Conservation (phyloP, 2,329 filamentous ascomycete genomes). For the Pochonia chlamydosporia region DNA sequence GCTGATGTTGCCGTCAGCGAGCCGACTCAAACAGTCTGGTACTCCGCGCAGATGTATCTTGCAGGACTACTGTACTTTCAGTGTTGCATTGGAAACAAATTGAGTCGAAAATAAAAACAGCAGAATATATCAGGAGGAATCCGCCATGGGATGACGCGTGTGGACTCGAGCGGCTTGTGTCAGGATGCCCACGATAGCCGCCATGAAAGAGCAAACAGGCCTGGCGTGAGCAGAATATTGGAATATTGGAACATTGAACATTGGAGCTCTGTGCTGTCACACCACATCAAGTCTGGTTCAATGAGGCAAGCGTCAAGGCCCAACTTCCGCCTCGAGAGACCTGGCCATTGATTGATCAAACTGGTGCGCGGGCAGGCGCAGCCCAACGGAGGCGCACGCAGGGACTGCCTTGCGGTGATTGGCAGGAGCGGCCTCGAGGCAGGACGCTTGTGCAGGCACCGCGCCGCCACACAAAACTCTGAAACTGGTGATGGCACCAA, state of each 20-base stretch:
- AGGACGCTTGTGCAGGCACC: constrained; percentile 7
- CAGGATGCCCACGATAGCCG: not conserved
- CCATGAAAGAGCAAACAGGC: not conserved
- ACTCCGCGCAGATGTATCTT: too few species aligned
- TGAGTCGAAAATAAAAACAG: too few species aligned
- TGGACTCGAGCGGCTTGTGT: not conserved
- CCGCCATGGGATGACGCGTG: not conserved
- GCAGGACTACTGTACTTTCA: too few species aligned
- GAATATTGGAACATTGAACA: not conserved
- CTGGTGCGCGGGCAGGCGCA: not conserved
- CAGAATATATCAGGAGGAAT: too few species aligned
- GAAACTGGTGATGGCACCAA: not conserved
- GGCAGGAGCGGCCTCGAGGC: not conserved
- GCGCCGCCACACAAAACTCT: constrained; percentile 1
- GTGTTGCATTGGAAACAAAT: too few species aligned
- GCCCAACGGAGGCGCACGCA: not conserved
- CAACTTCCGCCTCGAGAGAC: too few species aligned
- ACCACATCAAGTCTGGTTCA: too few species aligned
- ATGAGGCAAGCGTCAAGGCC: too few species aligned
- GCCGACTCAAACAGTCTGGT: too few species aligned
- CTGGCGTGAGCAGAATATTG: not conserved
- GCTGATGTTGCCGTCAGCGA: too few species aligned
- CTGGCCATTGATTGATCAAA: too few species aligned
- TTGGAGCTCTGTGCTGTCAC: too few species aligned
- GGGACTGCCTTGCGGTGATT: not conserved